Conservation (phyloP, 768 basidiomycete species). For the Suillus variegatus region DNA sequence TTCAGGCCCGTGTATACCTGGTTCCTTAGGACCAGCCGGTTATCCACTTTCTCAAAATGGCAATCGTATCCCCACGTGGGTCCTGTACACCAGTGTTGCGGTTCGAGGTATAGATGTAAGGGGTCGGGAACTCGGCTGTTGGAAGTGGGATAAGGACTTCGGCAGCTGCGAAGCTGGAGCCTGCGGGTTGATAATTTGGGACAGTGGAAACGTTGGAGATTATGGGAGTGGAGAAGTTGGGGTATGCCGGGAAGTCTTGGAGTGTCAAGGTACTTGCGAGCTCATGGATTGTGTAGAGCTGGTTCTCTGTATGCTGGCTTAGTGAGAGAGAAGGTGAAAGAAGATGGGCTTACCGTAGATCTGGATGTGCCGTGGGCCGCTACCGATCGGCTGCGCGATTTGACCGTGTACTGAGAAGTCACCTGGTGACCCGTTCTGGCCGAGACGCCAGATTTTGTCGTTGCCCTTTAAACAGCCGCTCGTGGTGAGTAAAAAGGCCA, state of each 20-base stretch:
- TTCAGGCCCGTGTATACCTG: constrained; percentile 65
- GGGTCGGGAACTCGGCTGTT: constrained; percentile 44
- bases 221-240: constrained; percentile 52
- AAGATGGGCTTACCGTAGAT: constrained; percentile 31
- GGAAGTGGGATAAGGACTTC: constrained; percentile 64
- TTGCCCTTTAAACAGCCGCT: constrained; percentile 44
- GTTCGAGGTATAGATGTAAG: constrained; percentile 69
- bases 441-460: constrained; percentile 71
- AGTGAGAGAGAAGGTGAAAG: neutral
- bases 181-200: constrained; percentile 40
- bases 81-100: constrained; percentile 56
- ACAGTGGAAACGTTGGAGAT: constrained; percentile 52
- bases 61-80: constrained; percentile 62
- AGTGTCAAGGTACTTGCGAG: constrained; percentile 57
- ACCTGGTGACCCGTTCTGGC: constrained; percentile 41
- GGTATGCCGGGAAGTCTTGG: constrained; percentile 47
- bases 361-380: constrained; percentile 59
- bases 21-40: constrained; percentile 41
- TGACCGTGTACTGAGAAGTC: constrained; percentile 57
- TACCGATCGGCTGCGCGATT: constrained; percentile 61
- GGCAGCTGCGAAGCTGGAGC: constrained; percentile 49
- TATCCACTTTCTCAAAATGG: constrained; percentile 53
- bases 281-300: constrained; percentile 57
- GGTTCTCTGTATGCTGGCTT: constrained; percentile 38
- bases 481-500: neutral